Base-by-base conservation (phyloP, 352 stramenopile genomes). In the Phytophthora constricta region DNA sequence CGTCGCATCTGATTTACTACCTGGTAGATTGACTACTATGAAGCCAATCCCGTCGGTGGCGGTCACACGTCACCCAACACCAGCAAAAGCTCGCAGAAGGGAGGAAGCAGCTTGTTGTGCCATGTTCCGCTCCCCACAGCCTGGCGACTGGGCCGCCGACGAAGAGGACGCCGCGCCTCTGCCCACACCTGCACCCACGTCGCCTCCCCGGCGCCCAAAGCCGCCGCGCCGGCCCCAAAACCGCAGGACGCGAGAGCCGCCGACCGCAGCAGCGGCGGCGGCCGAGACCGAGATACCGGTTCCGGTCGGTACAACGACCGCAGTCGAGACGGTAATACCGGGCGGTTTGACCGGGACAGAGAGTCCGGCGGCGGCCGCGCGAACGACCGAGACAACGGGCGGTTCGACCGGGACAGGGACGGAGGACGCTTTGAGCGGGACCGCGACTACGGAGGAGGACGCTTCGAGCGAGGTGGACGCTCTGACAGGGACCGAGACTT, bases 91-190 rank as follows among this genome's bases (percentile, higher is more conserved):
- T 49, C 22, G 51, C 48, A 50, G 52, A 1, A 55, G 20, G 19
- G 57, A 20, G 45, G 19, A 51, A 51, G 45, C 19, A 26, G n/a
- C 45, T 33, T 33, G 3, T 19, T 33, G 45, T 19, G 45, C 20
- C 43, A 94, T 95, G 86, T 91, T 93, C 63, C 84, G 86, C 67
- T 74, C 79, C 27, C 68, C 81, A n/a, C 68, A 93, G 61, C 58
- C 81, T 8, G 80, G 82, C 47, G 84, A 91, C 70, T 93, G 86
- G 84, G 86, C 84, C 50, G 86, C 80, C 53, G 86, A 93, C 59
- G 84, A 93, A 45, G 86, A 90, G 41, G 86, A 80, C 59, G 56
- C 65, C 37, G n/a, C 61, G 45, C 56, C 72, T 22, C 22, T 67
- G n/a, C 58, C 71, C 5, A 33, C 47, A 48, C 33, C 49, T 9